phyloP scores from a whole-genome alignment of 106 monocot species.

The Dendrobium catenatum region DNA sequence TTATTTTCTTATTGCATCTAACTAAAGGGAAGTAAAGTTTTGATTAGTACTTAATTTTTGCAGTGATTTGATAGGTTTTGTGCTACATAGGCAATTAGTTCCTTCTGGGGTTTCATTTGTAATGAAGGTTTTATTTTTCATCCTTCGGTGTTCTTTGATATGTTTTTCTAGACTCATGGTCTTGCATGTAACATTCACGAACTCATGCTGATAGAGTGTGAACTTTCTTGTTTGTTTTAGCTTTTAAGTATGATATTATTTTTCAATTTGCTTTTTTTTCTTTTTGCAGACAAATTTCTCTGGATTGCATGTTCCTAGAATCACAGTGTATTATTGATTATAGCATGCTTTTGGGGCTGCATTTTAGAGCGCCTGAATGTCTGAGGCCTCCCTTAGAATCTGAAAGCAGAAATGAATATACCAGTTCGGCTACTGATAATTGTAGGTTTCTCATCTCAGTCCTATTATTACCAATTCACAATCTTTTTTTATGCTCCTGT shows the following conservation, averaged over 20 bases:
- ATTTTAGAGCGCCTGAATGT: slow-evolving; percentile 89
- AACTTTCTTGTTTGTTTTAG: background rate
- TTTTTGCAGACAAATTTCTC: slow-evolving; percentile 71
- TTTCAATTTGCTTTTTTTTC: background rate
- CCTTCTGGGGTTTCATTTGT: background rate
- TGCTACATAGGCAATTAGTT: background rate
- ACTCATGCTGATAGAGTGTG: background rate
- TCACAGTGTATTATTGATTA: slow-evolving; percentile 94
- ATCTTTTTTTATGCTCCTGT: background rate
- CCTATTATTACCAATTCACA: slow-evolving; percentile 6
- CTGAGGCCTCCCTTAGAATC: slow-evolving; percentile 34
- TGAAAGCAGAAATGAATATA: slow-evolving; percentile 23
- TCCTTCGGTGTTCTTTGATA: background rate
- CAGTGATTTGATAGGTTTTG: too few species aligned
- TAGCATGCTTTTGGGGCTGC: slow-evolving; percentile 89
- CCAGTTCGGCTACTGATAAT: slow-evolving; percentile 18
- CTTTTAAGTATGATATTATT: background rate
- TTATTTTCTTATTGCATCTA: background rate
- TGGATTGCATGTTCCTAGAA: slow-evolving; percentile 85
- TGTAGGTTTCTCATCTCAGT: slow-evolving; percentile 42
- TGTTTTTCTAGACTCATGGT: background rate
- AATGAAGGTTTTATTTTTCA: background rate
- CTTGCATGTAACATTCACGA: background rate
- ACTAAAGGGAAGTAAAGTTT: too few species aligned
- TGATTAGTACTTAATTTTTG: too few species aligned